These are phyloP conservation scores for Sonneratia alba DNA, from an alignment of 345 rosid genomes.

Conservation along the genomic window DNA sequence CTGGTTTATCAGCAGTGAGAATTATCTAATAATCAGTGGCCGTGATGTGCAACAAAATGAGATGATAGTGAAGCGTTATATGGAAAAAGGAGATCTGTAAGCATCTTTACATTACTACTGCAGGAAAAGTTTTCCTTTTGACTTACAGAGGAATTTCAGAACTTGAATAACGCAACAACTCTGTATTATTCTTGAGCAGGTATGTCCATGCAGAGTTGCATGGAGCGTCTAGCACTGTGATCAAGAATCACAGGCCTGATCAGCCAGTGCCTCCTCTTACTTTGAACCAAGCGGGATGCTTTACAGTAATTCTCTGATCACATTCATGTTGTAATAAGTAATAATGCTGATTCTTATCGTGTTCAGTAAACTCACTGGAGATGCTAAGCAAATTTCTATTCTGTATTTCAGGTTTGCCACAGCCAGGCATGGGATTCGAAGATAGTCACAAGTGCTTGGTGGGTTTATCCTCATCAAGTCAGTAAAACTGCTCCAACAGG, in stretches of 20 bases:
- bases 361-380: background rate
- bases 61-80: constrained; percentile 94
- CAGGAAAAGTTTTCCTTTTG: background rate
- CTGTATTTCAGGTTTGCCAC: constrained; percentile 68
- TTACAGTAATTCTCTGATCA: constrained; percentile 45
- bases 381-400: constrained; percentile 6
- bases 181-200: constrained; percentile 35
- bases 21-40: constrained; percentile 85
- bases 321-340: background rate
- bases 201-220: constrained; percentile 94
- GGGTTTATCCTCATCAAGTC: constrained; percentile 98
- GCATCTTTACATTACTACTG: constrained; percentile 10
- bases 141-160: background rate
- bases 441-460: constrained; percentile 98
- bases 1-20: constrained; percentile 98
- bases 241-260: constrained; percentile 87
- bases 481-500: constrained; percentile 99
- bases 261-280: constrained; percentile 90
- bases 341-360: background rate
- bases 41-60: constrained; percentile 99
- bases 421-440: constrained; percentile 99
- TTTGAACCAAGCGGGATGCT: constrained; percentile 94
- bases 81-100: constrained; percentile 98
- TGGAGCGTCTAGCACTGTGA: constrained; percentile 97
- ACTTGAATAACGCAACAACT: background rate